A percentile compares a stretch with the other conserved stretches of the same genome.
These are phyloP conservation scores for Phalaenopsis equestris DNA, from an alignment of 106 monocot species.

Conservation along the genomic window DNA sequence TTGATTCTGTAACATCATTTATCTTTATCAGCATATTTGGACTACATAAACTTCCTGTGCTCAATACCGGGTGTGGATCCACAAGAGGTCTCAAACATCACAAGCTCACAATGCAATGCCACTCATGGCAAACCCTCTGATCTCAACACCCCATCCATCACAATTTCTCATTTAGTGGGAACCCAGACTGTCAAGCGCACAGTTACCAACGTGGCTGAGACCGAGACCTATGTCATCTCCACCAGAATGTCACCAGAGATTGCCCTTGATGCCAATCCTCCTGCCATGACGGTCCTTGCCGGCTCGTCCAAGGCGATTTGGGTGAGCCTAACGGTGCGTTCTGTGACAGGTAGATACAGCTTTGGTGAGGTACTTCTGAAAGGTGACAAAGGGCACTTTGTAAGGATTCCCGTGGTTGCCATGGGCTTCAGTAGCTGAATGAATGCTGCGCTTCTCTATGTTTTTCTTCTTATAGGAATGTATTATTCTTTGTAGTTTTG, in stretches of 20 bases:
- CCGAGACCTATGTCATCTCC: conserved; percentile 70
- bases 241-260: conserved; percentile 86
- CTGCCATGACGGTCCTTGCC: conserved; percentile 60
- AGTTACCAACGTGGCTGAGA: conserved; percentile 61
- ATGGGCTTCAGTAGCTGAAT: conserved; percentile 54
- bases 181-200: conserved; percentile 58
- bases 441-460: background rate
- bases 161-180: conserved; percentile 68
- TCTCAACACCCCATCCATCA: conserved; percentile 74
- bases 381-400: conserved; percentile 70
- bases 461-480: background rate
- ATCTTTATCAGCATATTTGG: conserved; percentile 50
- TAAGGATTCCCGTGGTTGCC: conserved; percentile 76
- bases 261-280: conserved; percentile 68
- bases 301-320: conserved; percentile 53
- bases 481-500: conserved; percentile 42
- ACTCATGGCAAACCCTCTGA: conserved; percentile 46
- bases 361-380: conserved; percentile 92
- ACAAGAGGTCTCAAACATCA: conserved; percentile 55
- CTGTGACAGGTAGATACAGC: conserved; percentile 63
- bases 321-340: conserved; percentile 64
- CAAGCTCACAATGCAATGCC: conserved; percentile 46
- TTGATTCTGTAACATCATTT: background rate
- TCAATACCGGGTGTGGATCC: conserved; percentile 57
- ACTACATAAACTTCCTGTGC: conserved; percentile 85